phyloP scores from a whole-genome alignment of 192 early-diverging fungal species.

The Mortierella hygrophila region DNA sequence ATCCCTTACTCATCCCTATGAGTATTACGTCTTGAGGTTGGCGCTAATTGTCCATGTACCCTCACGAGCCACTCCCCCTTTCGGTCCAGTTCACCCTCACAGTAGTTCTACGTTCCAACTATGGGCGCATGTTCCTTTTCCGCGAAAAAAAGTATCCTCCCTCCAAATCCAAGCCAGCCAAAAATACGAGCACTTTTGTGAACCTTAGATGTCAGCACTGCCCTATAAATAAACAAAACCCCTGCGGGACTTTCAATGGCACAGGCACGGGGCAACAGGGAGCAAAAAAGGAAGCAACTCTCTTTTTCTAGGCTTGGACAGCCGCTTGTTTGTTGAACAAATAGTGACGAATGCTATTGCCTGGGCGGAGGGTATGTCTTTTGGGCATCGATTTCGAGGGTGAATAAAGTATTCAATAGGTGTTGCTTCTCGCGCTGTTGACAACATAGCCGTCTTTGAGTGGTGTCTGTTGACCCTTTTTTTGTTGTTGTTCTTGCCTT shows the following conservation, averaged over 20 bases:
- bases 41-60: not conserved
- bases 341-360: not conserved
- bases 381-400: too few relatives aligned
- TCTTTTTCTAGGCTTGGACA: not conserved
- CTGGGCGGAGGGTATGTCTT: not conserved
- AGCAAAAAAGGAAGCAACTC: not conserved
- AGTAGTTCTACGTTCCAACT: too few relatives aligned
- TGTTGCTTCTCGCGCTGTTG: not conserved
- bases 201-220: constrained; percentile 1
- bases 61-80: too few relatives aligned
- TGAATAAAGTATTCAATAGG: too few relatives aligned
- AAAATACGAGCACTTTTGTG: not conserved
- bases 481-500: not conserved
- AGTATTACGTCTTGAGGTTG: not conserved
- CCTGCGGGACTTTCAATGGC: not conserved
- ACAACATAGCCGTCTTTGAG: not conserved
- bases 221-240: constrained; percentile 1
- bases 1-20: not conserved
- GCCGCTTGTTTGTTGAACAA: not conserved
- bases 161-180: not conserved
- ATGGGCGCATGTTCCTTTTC: constrained; percentile 1
- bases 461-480: not conserved
- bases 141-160: not conserved
- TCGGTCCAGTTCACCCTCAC: too few relatives aligned
- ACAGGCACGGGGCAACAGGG: constrained; percentile 1